Evolutionary conservation across 73 alveolate genomes (phyloP), one percentile per base, ranked within the genome.

Genomic region (Tetrahymena elliotti): DNA sequence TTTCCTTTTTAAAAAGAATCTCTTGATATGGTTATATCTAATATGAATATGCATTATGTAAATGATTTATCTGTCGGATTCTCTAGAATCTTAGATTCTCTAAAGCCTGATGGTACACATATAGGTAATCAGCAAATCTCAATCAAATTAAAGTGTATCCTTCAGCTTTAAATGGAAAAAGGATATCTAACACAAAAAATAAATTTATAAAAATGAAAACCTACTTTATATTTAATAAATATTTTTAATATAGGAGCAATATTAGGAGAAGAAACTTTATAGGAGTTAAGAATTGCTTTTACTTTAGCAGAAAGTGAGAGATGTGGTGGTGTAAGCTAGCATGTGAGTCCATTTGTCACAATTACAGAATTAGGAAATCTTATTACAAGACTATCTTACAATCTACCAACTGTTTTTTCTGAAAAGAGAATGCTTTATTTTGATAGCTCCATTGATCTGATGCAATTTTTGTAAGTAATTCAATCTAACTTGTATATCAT

Each of bases 271-370:
- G 98, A 96, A 52, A 95, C 97, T 7, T 92, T 96, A 6, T 52
- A 96, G 68, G 98, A 96, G 53, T 68, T 96, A 52, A 53, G 98
- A 93, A 95, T 95, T 2, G 93, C 97, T 31, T 95, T 40, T 40
- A 53, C 96, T 38, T 95, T 96, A 41, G 98, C 97, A 27, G 98
- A 96, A 54, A 95, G 93, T 37, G 98, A 96, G 52, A 54, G 98
- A 95, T 94, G 93, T 93, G 96, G 98, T 40, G 98, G 98, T 3
- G 98, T 96, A 16, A 92, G 97, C 52, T 88, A 94, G 47, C 98
- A 96, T 93, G 97, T 96, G 22, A 93, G 96, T 24, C 98, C 98
- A 31, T 94, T 95, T 36, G 54, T 96, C 18, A 35, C 94, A 15
- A 54, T 95, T 7, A 41, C 97, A 20, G 97, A 96, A 94, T 47